A percentile compares a stretch with the other conserved stretches of the same genome.
Conservation (phyloP, 2,329 filamentous ascomycete genomes). For the Tolypocladium cylindrosporum region DNA sequence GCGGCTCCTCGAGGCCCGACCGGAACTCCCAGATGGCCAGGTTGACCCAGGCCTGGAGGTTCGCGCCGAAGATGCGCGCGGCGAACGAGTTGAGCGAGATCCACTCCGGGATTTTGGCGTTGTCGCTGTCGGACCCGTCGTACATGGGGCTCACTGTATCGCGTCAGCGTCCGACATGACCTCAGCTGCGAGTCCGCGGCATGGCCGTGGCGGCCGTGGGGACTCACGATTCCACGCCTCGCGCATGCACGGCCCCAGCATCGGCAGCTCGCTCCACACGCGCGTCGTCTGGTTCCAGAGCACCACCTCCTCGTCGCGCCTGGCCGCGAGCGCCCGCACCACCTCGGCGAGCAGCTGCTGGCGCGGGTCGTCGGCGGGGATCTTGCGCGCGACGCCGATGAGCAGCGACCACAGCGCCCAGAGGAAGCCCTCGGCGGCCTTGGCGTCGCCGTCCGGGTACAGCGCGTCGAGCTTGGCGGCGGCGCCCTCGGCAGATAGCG, state of each 20-base stretch:
- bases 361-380: constrained; percentile 15
- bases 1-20: constrained; percentile 16
- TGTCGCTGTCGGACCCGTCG: constrained; percentile 12
- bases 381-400: constrained; percentile 12
- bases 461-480: constrained; percentile 15
- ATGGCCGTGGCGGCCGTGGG: neutral
- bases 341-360: constrained; percentile 12
- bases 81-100: constrained; percentile 22
- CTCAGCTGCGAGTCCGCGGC: neutral
- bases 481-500: constrained; percentile 9
- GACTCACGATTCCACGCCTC: constrained; percentile 19
- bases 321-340: constrained; percentile 12
- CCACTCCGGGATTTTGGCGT: constrained; percentile 13
- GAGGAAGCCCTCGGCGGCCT: constrained; percentile 14
- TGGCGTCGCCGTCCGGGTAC: constrained; percentile 7
- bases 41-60: constrained; percentile 12
- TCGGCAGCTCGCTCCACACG: constrained; percentile 20
- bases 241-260: constrained; percentile 18
- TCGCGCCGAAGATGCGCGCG: constrained; percentile 17
- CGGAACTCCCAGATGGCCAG: constrained; percentile 21
- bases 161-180: neutral
- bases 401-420: constrained; percentile 19
- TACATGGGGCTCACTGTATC: constrained; percentile 13
- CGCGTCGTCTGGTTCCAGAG: constrained; percentile 15
- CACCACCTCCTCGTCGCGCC: constrained; percentile 11